Conservation (phyloP, 1,284 basidiomycete species). For the Pterulicium gracile region DNA sequence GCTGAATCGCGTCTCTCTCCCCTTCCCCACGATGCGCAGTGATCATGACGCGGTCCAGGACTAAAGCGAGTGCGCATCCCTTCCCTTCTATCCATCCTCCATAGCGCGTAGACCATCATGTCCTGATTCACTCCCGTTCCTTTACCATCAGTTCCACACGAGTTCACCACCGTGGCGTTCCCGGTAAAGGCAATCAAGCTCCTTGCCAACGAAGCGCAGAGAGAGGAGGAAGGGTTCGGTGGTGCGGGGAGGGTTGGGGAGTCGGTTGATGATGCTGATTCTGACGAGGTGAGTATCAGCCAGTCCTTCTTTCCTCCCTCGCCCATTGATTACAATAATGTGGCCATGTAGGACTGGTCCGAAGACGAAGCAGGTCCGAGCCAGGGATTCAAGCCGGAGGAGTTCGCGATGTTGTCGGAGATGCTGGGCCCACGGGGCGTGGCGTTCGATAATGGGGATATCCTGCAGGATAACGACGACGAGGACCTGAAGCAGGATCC, state of each 20-base stretch:
- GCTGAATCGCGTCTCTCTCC: conserved; percentile 4
- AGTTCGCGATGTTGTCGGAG: conserved; percentile 58
- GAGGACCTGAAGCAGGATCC: conserved; percentile 85
- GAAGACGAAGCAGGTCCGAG: conserved; percentile 54
- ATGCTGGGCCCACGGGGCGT: conserved; percentile 57
- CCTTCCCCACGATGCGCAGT: conserved; percentile 36
- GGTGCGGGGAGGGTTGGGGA: conserved; percentile 39
- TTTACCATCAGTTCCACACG: conserved; percentile 54
- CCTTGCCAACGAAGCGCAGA: conserved; percentile 74
- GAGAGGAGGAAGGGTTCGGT: conserved; percentile 57
- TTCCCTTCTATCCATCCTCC: conserved; percentile 7
- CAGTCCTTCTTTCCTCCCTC: conserved; percentile 5
- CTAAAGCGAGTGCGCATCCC: conserved; percentile 64
- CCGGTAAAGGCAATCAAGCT: conserved; percentile 88
- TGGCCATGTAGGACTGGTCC: conserved; percentile 60
- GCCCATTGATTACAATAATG: conserved; percentile 6
- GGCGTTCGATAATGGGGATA: conserved; percentile 64
- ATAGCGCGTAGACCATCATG: conserved; percentile 2
- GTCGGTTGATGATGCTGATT: conserved; percentile 39
- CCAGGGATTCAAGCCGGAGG: conserved; percentile 48
- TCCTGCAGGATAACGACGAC: conserved; percentile 62
- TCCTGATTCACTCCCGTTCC: conserved; percentile 10
- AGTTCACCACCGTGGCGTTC: conserved; percentile 82
- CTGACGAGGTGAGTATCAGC: conserved; percentile 58
- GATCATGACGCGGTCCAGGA: conserved; percentile 92